Conservation (phyloP, 2,329 filamentous ascomycete species). For the Pestalotiopsis sp. region DNA sequence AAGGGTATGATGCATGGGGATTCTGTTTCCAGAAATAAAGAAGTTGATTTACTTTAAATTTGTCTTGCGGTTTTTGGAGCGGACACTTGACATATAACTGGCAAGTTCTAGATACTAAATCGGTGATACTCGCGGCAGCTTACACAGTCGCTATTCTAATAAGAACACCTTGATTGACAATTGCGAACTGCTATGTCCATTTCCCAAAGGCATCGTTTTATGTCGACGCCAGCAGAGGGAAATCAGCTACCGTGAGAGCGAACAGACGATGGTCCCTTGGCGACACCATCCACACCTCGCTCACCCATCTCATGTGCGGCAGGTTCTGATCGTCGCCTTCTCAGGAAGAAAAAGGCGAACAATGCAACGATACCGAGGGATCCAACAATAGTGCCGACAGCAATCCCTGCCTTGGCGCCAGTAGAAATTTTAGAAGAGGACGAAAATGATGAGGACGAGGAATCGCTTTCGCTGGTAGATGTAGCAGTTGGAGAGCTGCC, state of each 20-base stretch:
- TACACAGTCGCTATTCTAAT: too few relatives aligned
- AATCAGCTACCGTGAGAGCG: not conserved
- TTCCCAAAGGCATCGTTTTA: too few relatives aligned
- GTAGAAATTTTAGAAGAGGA: slow-evolving; percentile 29
- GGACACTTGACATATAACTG: too few relatives aligned
- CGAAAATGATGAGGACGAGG: slow-evolving; percentile 11
- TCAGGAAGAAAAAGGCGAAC: slow-evolving; percentile 31
- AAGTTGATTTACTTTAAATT: too few relatives aligned
- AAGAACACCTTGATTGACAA: too few relatives aligned
- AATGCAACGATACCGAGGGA: slow-evolving; percentile 30
- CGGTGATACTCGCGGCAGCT: too few relatives aligned
- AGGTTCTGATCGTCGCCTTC: slow-evolving; percentile 14
- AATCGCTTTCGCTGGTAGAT: slow-evolving; percentile 6
- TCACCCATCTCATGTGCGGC: not conserved
- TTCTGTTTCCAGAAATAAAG: too few relatives aligned
- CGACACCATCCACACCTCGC: not conserved
- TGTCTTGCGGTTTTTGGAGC: too few relatives aligned
- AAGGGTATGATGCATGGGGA: too few relatives aligned
- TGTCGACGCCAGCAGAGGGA: too few relatives aligned
- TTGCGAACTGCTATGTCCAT: too few relatives aligned
- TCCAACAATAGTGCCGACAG: slow-evolving; percentile 35
- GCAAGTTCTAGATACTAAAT: too few relatives aligned
- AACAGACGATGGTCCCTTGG: not conserved
- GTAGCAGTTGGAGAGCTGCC: slow-evolving; percentile 18
- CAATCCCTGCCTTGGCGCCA: slow-evolving; percentile 39